A percentile compares a stretch with the other conserved stretches of the same genome.
These are phyloP conservation scores for Aspergillus carlsbadensis DNA, from an alignment of 495 filamentous ascomycete species.

Conservation along the genomic window DNA sequence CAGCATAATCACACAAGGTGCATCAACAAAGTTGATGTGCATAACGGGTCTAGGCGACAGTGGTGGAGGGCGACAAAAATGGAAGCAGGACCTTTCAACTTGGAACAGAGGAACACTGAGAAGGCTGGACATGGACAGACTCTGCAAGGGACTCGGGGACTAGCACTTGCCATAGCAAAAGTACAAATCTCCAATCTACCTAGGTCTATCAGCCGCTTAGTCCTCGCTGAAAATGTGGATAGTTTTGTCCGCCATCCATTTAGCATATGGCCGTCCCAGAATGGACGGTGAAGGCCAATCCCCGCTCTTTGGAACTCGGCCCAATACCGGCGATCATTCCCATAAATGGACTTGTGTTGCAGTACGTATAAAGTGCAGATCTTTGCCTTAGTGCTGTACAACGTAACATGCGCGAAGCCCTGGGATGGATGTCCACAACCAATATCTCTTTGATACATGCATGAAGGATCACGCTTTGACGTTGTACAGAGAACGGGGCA, in stretches of 20 bases:
- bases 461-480: background rate
- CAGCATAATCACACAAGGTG: slow-evolving; percentile 2
- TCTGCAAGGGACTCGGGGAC: slow-evolving; percentile 7
- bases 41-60: background rate
- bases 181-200: too few species aligned
- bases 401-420: background rate
- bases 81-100: slow-evolving; percentile 1
- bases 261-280: background rate
- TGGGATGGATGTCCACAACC: too few species aligned
- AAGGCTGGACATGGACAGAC: slow-evolving; percentile 15
- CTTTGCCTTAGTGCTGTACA: slow-evolving; percentile 8
- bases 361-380: background rate
- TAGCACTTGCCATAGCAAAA: background rate
- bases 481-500: too few species aligned
- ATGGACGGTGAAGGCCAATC: background rate
- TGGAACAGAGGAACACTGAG: background rate
- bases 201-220: too few species aligned
- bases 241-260: background rate
- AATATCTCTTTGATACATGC: background rate
- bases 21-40: background rate
- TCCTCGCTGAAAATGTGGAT: background rate
- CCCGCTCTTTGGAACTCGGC: slow-evolving; percentile 12
- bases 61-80: background rate
- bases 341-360: slow-evolving; percentile 1
- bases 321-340: slow-evolving; percentile 22